Conservation (phyloP, 495 filamentous ascomycete species). For the Neurospora sp. region DNA sequence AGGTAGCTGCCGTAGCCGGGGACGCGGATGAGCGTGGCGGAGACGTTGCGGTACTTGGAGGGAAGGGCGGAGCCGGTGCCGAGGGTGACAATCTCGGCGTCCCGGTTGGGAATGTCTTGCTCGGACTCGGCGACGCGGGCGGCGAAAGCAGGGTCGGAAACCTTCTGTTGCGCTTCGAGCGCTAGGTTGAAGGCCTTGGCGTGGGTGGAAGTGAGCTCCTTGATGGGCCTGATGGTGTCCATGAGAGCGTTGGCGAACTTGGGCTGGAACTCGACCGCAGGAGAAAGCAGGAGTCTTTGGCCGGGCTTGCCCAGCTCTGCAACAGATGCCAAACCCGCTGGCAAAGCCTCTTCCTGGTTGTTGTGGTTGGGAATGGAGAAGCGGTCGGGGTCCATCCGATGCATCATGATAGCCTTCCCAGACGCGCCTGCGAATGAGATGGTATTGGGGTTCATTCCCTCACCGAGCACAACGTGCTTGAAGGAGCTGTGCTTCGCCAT, state of each 20-base stretch:
- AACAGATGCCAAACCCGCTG: constrained; percentile 2
- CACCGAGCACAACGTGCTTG: constrained; percentile 67
- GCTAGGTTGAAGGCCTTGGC: constrained; percentile 43
- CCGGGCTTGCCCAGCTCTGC: constrained; percentile 21
- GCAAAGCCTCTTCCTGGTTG: constrained; percentile 17
- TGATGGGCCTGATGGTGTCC: constrained; percentile 36
- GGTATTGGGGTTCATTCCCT: constrained; percentile 61
- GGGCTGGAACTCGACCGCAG: constrained; percentile 45
- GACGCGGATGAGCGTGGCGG: constrained; percentile 70
- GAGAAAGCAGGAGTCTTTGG: constrained; percentile 53
- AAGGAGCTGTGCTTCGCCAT: constrained; percentile 48
- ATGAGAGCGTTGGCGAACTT: constrained; percentile 41
- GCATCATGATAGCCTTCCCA: constrained; percentile 50
- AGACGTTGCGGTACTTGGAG: constrained; percentile 92
- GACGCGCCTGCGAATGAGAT: constrained; percentile 57
- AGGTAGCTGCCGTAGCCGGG: constrained; percentile 79
- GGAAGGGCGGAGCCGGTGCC: constrained; percentile 85
- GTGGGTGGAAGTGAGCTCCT: constrained; percentile 20
- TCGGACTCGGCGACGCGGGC: constrained; percentile 30
- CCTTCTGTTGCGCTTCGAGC: constrained; percentile 30
- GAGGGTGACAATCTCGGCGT: constrained; percentile 75
- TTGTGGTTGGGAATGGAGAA: constrained; percentile 59
- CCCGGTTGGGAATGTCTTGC: constrained; percentile 51
- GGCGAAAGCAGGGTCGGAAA: constrained; percentile 30
- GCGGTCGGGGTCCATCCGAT: constrained; percentile 55